Conservation (phyloP, 2,329 filamentous ascomycete genomes). For the Penicillium griseofulvum region DNA sequence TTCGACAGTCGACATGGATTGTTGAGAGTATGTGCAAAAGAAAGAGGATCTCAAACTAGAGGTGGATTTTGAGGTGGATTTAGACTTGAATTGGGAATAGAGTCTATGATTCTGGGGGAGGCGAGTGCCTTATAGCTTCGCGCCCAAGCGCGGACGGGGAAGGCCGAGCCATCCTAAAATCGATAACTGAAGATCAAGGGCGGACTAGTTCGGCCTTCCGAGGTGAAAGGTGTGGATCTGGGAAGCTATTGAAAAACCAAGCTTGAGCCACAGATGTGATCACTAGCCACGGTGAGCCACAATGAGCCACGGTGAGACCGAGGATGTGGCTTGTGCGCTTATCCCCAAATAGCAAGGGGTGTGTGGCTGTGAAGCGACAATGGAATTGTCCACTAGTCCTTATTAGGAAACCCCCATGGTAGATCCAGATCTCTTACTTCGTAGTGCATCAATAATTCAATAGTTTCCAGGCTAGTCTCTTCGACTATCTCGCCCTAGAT, state of each 20-base stretch:
- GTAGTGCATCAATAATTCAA: conserved; percentile 5
- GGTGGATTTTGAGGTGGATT: background rate
- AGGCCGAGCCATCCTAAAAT: conserved; percentile 19
- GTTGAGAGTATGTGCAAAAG: background rate
- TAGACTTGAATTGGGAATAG: background rate
- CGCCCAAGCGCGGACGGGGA: conserved; percentile 9
- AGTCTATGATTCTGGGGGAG: conserved; percentile 7
- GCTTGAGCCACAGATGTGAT: conserved; percentile 10
- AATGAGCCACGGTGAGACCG: conserved; percentile 20
- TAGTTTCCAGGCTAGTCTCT: conserved; percentile 2
- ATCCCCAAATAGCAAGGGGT: conserved; percentile 13
- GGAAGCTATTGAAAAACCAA: conserved; percentile 18
- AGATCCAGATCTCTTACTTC: background rate
- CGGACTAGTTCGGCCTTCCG: conserved; percentile 25
- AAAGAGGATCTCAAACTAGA: background rate
- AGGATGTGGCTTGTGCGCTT: conserved; percentile 20
- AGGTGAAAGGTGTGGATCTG: conserved; percentile 15
- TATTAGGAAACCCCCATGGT: background rate
- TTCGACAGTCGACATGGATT: conserved; percentile 24
- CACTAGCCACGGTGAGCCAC: conserved; percentile 23
- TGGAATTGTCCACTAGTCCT: conserved; percentile 3
- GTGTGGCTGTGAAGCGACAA: conserved; percentile 13
- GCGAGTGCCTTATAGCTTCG: conserved; percentile 18
- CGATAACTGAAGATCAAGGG: conserved; percentile 28
- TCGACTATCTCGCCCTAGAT: conserved; percentile 5